These are phyloP conservation scores for Talaromyces amestolkiae DNA, from an alignment of 2,329 filamentous ascomycete species.

Conservation along the genomic window DNA sequence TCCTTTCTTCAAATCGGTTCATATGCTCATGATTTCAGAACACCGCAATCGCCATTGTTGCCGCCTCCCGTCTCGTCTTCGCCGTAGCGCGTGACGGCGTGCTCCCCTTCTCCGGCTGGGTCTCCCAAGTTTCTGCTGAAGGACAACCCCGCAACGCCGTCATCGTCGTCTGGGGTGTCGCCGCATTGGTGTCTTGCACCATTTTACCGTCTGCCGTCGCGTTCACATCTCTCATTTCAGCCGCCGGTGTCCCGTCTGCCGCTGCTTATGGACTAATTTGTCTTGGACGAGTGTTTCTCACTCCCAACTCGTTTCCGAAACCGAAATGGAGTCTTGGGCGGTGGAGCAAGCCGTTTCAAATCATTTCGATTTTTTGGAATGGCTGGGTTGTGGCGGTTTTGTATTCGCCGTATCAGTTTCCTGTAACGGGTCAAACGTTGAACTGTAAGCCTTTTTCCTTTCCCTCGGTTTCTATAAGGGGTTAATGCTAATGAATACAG, in stretches of 20 bases:
- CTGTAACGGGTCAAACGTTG: slow-evolving; percentile 43
- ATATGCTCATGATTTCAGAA: slow-evolving; percentile 40
- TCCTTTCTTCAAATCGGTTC: slow-evolving; percentile 19
- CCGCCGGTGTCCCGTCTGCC: slow-evolving; percentile 53
- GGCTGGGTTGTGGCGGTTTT: slow-evolving; percentile 51
- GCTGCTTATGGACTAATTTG: slow-evolving; percentile 55
- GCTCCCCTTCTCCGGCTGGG: slow-evolving; percentile 59
- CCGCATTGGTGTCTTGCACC: slow-evolving; percentile 57
- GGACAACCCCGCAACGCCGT: slow-evolving; percentile 62
- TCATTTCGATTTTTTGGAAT: slow-evolving; percentile 51
- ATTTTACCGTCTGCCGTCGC: slow-evolving; percentile 56
- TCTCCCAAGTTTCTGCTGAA: slow-evolving; percentile 51
- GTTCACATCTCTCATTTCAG: slow-evolving; percentile 55
- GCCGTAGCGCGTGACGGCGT: slow-evolving; percentile 62
- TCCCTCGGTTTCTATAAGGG: background rate
- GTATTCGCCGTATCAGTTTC: slow-evolving; percentile 49
- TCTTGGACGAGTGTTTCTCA: slow-evolving; percentile 48
- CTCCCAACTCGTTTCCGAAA: slow-evolving; percentile 49
- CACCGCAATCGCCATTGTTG: slow-evolving; percentile 59
- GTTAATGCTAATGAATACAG: slow-evolving; percentile 24
- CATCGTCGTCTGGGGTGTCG: slow-evolving; percentile 56
- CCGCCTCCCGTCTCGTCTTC: slow-evolving; percentile 61
- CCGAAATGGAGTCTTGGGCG: slow-evolving; percentile 48
- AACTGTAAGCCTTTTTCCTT: slow-evolving; percentile 39
- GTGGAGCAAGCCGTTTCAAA: slow-evolving; percentile 48